These are phyloP conservation scores for Penicillium sp. DNA, from an alignment of 2,329 filamentous ascomycete genomes.

Conservation along the genomic window DNA sequence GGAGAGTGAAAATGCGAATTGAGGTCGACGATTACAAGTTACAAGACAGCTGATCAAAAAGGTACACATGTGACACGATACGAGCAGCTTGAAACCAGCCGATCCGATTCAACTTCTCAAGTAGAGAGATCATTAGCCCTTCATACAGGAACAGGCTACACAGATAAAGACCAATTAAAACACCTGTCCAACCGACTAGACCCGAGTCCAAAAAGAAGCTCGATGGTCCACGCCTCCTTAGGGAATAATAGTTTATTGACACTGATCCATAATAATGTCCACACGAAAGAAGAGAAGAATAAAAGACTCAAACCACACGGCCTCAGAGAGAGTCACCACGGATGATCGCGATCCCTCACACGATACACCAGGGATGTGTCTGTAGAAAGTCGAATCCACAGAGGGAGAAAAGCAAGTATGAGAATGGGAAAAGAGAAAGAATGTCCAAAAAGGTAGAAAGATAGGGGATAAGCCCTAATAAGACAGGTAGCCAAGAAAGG, in stretches of 20 bases:
- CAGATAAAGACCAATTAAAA: neutral
- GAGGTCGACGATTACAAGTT: neutral
- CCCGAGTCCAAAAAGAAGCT: neutral
- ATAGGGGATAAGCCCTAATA: conserved; percentile 13
- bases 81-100: neutral
- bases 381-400: conserved; percentile 16
- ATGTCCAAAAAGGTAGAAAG: conserved; percentile 13
- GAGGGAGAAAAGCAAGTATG: conserved; percentile 14
- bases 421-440: conserved; percentile 22
- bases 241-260: neutral
- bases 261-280: neutral
- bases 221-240: neutral
- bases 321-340: conserved; percentile 23
- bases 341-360: conserved; percentile 14
- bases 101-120: conserved; percentile 12
- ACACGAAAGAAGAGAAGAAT: conserved; percentile 1
- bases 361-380: conserved; percentile 9
- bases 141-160: neutral
- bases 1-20: no score
- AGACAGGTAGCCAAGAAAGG: conserved; percentile 21
- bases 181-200: neutral
- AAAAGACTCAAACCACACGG: conserved; percentile 1
- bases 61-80: neutral
- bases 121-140: conserved; percentile 13
- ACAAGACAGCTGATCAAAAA: neutral